phyloP scores from a whole-genome alignment of 2,329 filamentous ascomycete species.

The Orbilia ellipsospora region DNA sequence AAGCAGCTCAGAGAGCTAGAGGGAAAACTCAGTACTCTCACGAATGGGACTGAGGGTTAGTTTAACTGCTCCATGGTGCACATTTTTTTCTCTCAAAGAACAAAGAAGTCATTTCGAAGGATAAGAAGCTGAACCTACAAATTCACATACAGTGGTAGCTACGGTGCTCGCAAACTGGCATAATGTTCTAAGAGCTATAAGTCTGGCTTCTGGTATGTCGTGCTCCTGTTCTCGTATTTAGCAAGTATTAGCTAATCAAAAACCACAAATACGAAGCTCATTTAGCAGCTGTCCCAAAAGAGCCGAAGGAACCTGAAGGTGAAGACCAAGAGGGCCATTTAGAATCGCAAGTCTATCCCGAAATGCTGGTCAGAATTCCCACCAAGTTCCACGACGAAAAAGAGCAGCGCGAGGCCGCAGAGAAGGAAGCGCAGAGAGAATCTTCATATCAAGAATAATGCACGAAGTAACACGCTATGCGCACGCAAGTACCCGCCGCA shows the following conservation, averaged over 20 bases:
- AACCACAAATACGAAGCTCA: constrained; percentile 68
- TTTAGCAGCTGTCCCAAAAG: constrained; percentile 71
- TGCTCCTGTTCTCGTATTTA: constrained; percentile 61
- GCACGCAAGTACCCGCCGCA: too few species aligned
- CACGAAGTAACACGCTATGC: too few species aligned
- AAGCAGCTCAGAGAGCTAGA: constrained; percentile 85
- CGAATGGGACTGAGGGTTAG: constrained; percentile 82
- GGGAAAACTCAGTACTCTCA: constrained; percentile 79
- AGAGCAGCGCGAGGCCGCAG: constrained; percentile 27
- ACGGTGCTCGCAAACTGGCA: constrained; percentile 89
- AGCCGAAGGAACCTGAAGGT: constrained; percentile 60
- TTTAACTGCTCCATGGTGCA: background rate
- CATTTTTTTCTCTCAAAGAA: background rate
- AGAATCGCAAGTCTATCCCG: constrained; percentile 66
- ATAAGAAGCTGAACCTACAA: background rate
- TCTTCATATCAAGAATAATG: background rate
- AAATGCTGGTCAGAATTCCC: constrained; percentile 85
- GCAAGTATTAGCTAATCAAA: constrained; percentile 50
- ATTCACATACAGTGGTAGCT: constrained; percentile 72
- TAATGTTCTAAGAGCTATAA: constrained; percentile 83
- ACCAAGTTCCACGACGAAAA: constrained; percentile 52
- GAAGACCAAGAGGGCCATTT: constrained; percentile 63
- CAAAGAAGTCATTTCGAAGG: background rate
- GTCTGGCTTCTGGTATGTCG: constrained; percentile 79
- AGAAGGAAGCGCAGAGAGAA: background rate